Conservation (phyloP, 2,329 filamentous ascomycete genomes). For the Ceratocystis colombiana region DNA sequence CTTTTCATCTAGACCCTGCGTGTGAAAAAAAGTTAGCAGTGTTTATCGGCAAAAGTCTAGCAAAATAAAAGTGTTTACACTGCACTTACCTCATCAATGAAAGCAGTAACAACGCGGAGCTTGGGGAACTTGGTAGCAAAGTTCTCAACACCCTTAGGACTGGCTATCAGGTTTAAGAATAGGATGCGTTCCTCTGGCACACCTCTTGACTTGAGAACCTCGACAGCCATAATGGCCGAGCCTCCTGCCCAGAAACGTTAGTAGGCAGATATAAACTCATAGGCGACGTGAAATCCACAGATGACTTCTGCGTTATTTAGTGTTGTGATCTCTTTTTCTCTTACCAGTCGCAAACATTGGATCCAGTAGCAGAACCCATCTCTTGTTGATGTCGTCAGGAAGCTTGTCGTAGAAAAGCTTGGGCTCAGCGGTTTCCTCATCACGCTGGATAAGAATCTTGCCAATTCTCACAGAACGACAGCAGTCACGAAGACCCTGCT, state of each 20-base stretch:
- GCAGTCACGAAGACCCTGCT: constrained; percentile 90
- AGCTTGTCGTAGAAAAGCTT: constrained; percentile 98
- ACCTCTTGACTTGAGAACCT: constrained; percentile 78
- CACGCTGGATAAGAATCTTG: constrained; percentile 94
- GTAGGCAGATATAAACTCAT: neutral
- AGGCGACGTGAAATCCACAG: neutral
- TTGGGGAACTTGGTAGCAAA: constrained; percentile 85
- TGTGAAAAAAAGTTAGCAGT: neutral
- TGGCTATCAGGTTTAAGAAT: constrained; percentile 96
- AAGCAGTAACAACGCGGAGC: constrained; percentile 84
- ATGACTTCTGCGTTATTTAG: neutral
- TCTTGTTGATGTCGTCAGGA: constrained; percentile 78
- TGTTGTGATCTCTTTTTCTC: constrained; percentile 26
- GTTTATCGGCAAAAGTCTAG: neutral
- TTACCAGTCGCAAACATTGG: constrained; percentile 98
- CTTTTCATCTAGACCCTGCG: constrained; percentile 80
- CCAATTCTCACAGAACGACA: constrained; percentile 96
- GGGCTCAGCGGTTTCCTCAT: constrained; percentile 86
- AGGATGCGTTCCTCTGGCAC: constrained; percentile 92
- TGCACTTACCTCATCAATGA: constrained; percentile 66
- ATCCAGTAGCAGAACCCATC: constrained; percentile 89
- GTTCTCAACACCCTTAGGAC: constrained; percentile 78
- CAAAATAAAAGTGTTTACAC: neutral
- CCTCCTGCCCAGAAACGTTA: constrained; percentile 50
- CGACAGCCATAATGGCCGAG: constrained; percentile 92